These are phyloP conservation scores for Cydonia oblonga DNA, from an alignment of 331 rosid genomes.

Conservation along the genomic window DNA sequence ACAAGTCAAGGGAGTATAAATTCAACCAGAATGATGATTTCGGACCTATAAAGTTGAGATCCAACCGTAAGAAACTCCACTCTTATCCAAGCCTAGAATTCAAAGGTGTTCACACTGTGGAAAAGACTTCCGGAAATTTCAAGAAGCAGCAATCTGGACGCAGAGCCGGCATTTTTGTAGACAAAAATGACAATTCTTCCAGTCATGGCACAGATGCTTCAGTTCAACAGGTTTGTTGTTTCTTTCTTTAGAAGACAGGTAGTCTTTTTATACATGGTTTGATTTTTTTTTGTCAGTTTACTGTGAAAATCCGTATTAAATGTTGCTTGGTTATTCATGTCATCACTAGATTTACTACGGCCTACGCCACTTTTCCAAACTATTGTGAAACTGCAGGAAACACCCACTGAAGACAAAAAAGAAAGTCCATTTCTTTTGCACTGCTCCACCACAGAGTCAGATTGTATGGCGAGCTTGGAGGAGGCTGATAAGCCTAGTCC, in stretches of 20 bases:
- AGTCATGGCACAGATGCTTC: conserved; percentile 21
- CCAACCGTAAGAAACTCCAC: conserved; percentile 19
- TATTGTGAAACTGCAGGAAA: conserved; percentile 33
- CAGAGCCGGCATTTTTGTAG: conserved; percentile 5
- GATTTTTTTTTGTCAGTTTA: neutral
- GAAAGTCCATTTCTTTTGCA: conserved; percentile 29
- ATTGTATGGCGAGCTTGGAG: conserved; percentile 29
- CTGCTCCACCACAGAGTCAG: conserved; percentile 23
- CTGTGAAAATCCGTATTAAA: neutral
- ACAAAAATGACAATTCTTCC: conserved; percentile 19
- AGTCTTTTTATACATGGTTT: neutral
- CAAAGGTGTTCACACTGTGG: neutral
- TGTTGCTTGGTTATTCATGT: neutral
- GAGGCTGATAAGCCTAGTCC: conserved; percentile 59
- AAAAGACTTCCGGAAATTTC: conserved; percentile 8
- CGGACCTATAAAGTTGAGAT: conserved; percentile 16
- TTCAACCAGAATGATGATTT: conserved; percentile 21
- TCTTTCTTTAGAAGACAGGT: neutral
- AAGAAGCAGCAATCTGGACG: conserved; percentile 16
- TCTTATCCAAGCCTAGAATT: conserved; percentile 20
- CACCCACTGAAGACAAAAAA: conserved; percentile 11
- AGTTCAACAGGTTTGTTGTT: conserved; percentile 42
- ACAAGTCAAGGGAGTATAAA: conserved; percentile 18
- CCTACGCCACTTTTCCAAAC: neutral
- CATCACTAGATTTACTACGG: neutral